Base-by-base conservation (phyloP, 805 yeast genomes). In the Candida silvicultrix region DNA sequence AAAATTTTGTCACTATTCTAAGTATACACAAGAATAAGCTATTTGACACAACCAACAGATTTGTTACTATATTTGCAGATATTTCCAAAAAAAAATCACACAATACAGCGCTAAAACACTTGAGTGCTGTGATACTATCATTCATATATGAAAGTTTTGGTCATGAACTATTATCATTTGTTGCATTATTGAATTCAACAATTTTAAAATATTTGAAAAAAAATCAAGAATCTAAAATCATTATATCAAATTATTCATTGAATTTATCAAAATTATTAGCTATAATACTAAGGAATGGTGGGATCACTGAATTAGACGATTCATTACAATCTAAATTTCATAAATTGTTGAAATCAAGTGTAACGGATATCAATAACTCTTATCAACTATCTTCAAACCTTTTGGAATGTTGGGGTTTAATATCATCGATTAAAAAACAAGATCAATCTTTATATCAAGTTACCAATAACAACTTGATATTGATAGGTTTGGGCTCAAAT, bases 151-250 rank as follows among this genome's bases (percentile, higher is more conserved):
- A 66, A 46, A 45, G 52, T 1, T 69, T 64, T 52, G 64, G 66
- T 1, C 56, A 59, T 12, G 62, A 62, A 11, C 48, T 69, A 2
- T 55, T 62, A 6, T 64, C 73, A 1, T 57, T 68, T 36, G 55
- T 60, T 1, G 68, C 74, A 7, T 46, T 65, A 5, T 34, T 69
- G 4, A 42, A 64, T 15, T 44, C 63, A 8, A 46, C 57, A 1
- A 39, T 65, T 6, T 54, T 67, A 45, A 68, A 65, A 47, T 56
- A 63, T 19, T 39, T 70, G 20, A 69, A 67, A 46, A 68, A 67
- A 44, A 57, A 55, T 21, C 45, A 52, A 53, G 40, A 54, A 9
- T 41, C 63, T 38, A 40, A 59, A 40, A 51, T 52, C 5, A 36
- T 45, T 62, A 14, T 53, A 53, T 21, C 59, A 51, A 40, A 45